These are phyloP conservation scores for Heteromeles arbutifolia DNA, from an alignment of 306 rosid species.

Conservation along the genomic window DNA sequence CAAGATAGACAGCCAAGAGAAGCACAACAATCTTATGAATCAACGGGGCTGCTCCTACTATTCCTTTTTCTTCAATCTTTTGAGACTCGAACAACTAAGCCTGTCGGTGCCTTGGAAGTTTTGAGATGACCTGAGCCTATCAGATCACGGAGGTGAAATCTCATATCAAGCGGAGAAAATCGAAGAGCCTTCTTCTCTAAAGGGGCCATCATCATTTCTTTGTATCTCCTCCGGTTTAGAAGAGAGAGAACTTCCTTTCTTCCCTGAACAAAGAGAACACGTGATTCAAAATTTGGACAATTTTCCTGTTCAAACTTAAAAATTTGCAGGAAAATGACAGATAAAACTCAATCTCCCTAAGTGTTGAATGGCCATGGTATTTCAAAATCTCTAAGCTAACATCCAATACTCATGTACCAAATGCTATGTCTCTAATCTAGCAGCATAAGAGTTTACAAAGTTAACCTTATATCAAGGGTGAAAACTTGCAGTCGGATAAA, in stretches of 20 bases:
- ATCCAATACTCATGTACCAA: background rate
- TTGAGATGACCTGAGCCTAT: constrained; percentile 79
- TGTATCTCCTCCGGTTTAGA: constrained; percentile 60
- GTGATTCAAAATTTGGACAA: background rate
- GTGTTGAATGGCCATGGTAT: background rate
- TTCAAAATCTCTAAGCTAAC: background rate
- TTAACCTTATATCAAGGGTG: background rate
- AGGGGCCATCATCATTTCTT: constrained; percentile 71
- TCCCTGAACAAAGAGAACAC: constrained; percentile 50
- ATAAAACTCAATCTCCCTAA: background rate
- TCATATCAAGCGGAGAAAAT: constrained; percentile 69
- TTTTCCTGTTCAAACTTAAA: background rate
- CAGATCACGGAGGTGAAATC: constrained; percentile 84
- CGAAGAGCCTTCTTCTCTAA: constrained; percentile 80
- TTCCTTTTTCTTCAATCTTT: constrained; percentile 49
- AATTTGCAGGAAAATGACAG: background rate
- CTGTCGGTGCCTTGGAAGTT: constrained; percentile 56
- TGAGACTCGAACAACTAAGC: constrained; percentile 62
- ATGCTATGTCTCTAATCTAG: background rate
- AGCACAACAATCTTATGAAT: constrained; percentile 10
- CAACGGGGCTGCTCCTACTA: background rate
- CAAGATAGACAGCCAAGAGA: constrained; percentile 10
- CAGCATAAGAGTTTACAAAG: background rate
- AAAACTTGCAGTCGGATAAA: background rate
- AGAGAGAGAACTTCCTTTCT: constrained; percentile 84